Evolutionary conservation across 2,329 filamentous ascomycete species (phyloP), one percentile per base, ranked within the genome.

Genomic region (Curvularia lunata): DNA sequence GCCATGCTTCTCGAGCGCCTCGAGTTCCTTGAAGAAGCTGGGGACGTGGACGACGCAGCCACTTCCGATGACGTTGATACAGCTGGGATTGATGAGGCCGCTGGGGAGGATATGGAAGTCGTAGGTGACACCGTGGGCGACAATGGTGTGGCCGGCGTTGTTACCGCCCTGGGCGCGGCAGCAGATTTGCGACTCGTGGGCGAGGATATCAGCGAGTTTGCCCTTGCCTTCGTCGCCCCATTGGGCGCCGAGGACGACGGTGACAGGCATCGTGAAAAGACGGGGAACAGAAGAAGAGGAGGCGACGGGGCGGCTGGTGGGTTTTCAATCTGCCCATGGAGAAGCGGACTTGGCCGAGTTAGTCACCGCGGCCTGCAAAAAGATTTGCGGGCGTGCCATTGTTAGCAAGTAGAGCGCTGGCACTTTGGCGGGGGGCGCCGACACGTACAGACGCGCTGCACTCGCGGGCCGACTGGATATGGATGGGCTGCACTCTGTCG

Each of bases 41-140:
- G 86, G 85, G 54, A 89, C 82, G 75, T 91, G 85, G 64, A 91
- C 86, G 58, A 91, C 88, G 48, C 87, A 88, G 58, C 89, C 74
- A 60, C 79, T 66, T 37, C 81, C 90, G 72, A 93, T 89, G 56
- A 93, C 80, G 79, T 92, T 93, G 68, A 86, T 82, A 74, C 85
- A 90, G 42, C 80, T 80, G 6, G 89, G 87, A 72, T 89, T 91
- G 64, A 93, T 82, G 59, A 93, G 83, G 58, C 91, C 91, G 54
- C 86, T 90, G 23, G 75, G 73, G 25, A 77, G 71, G 64, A 78
- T 77, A 60, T 77, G 75, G 64, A 75, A 76, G 54, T 77, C 75
- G 67, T 77, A 77, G 23, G 82, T 84, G 65, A 80, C 66, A 51
- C 80, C 78, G 60, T 79, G 76, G 66, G 79, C 73, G 66, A 78